Evolutionary conservation across 2,329 filamentous ascomycete genomes (phyloP).

Genomic region (Colletotrichum trifolii): DNA sequence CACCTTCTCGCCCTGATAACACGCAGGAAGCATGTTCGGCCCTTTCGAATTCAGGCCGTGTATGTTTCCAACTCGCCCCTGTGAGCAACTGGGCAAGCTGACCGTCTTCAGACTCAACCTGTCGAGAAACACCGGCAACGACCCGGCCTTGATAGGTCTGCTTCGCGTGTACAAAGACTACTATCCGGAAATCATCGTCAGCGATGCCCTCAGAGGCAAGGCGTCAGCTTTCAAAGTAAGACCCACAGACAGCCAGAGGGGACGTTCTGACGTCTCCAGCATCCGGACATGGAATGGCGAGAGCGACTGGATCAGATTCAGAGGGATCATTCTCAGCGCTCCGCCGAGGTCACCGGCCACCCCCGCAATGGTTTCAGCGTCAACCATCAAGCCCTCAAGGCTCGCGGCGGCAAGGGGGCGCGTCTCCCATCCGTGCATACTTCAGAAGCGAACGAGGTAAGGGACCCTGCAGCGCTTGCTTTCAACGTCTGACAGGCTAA

Average conservation of each 20-base stretch:
- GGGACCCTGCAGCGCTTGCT: constrained; percentile 35
- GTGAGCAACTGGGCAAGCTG: constrained; percentile 5
- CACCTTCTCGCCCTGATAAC: constrained; percentile 84
- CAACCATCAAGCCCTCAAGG: constrained; percentile 57
- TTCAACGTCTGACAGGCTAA: constrained; percentile 28
- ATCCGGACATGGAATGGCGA: constrained; percentile 82
- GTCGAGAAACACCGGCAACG: constrained; percentile 73
- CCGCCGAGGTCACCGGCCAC: constrained; percentile 47
- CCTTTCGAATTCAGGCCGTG: constrained; percentile 84
- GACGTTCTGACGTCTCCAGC: constrained; percentile 56
- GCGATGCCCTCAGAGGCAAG: constrained; percentile 70
- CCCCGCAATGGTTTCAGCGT: constrained; percentile 71
- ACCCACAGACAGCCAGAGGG: neutral
- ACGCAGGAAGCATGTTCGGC: constrained; percentile 83
- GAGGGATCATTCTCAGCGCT: constrained; percentile 62
- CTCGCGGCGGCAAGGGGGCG: constrained; percentile 56
- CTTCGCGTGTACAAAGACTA: constrained; percentile 90
- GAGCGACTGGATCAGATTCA: constrained; percentile 75
- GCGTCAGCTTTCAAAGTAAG: constrained; percentile 71
- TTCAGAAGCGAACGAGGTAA: constrained; percentile 75
- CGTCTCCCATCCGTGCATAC: constrained; percentile 78
- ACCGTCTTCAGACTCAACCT: constrained; percentile 60
- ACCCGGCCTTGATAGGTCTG: constrained; percentile 78
- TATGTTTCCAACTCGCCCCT: constrained; percentile 48
- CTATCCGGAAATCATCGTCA: constrained; percentile 88